Evolutionary conservation across 2,329 filamentous ascomycete species (phyloP), one percentile per base, ranked within the genome.

Genomic region (Uncinocarpus reesii): DNA sequence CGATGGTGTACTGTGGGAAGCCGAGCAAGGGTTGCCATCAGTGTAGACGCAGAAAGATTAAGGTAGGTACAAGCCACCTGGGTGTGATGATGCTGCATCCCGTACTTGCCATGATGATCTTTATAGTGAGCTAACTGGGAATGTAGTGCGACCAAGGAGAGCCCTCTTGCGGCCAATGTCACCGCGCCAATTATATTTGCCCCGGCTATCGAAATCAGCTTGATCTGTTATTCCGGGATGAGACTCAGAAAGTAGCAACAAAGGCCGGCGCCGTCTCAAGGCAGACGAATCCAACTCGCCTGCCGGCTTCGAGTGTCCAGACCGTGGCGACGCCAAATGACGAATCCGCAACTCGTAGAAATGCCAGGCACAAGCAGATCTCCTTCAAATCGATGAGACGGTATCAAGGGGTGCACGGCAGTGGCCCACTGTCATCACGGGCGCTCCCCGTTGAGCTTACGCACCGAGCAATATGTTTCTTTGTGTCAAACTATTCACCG

Each of bases 151-250:
- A 82, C 61, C 79, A 78, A 59, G 69, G 71, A 40, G 70, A 68
- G 34, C 79, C 79, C 4, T 71, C 76, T 57, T 83, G 79, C 57
- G 77, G 77, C 20, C 79, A 82, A 68, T 82, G 79, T 58, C 66
- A 74, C 37, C 76, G 78, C 34, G 72, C 78, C 38, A 71, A 73
- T 57, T 77, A 78, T 61, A 72, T 68, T 56, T 83, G 79, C 55
- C 77, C 78, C 16, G 79, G 79, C 5, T 82, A 83, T 57, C 72
- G 79, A 55, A 78, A 82, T 53, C 76, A 80, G 60, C 65, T 81
- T 28, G 78, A 78, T 26, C 67, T 82, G 49, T 76, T 82, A 73
- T 83, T 83, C 59, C 76, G 79, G 31, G 78, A 83, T 65, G 78
- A 83, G 63, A 81, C 76, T 56, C 75, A 69, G 55, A 77, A 80